Evolutionary conservation across 2,329 filamentous ascomycete genomes (phyloP).

Genomic region (Fusarium equiseti): DNA sequence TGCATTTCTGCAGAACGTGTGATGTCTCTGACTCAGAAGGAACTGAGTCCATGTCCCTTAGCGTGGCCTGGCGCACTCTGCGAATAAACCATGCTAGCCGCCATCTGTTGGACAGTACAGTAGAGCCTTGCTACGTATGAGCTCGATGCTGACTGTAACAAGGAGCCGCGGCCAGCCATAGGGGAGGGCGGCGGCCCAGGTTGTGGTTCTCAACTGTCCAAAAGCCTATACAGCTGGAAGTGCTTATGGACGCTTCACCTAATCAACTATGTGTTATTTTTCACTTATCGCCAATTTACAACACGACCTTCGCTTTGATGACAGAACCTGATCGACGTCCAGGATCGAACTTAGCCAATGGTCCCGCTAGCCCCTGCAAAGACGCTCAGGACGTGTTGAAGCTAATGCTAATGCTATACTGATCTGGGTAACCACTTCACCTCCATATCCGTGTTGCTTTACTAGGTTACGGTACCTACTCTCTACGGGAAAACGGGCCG

Average conservation of each 20-base stretch:
- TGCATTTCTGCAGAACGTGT: constrained; percentile 28
- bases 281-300: not conserved
- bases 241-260: not conserved
- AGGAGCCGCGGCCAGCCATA: not conserved
- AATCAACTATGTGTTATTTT: not conserved
- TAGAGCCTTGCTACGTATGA: not conserved
- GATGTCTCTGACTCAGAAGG: constrained; percentile 37
- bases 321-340: constrained; percentile 26
- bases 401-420: constrained; percentile 1
- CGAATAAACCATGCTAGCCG: constrained; percentile 18
- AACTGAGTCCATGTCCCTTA: constrained; percentile 24
- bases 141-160: not conserved
- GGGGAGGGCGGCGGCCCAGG: not conserved
- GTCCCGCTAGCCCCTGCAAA: constrained; percentile 7
- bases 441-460: not conserved
- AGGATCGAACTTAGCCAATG: constrained; percentile 16
- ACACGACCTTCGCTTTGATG: not conserved
- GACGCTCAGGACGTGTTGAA: not conserved
- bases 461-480: not conserved
- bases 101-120: constrained; percentile 11
- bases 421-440: not conserved
- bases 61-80: constrained; percentile 19
- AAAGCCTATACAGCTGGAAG: not conserved
- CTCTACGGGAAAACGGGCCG: constrained; percentile 19
- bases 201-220: not conserved